Base-by-base conservation (phyloP, 2,329 filamentous ascomycete genomes). In the Diaporthe sp. region DNA sequence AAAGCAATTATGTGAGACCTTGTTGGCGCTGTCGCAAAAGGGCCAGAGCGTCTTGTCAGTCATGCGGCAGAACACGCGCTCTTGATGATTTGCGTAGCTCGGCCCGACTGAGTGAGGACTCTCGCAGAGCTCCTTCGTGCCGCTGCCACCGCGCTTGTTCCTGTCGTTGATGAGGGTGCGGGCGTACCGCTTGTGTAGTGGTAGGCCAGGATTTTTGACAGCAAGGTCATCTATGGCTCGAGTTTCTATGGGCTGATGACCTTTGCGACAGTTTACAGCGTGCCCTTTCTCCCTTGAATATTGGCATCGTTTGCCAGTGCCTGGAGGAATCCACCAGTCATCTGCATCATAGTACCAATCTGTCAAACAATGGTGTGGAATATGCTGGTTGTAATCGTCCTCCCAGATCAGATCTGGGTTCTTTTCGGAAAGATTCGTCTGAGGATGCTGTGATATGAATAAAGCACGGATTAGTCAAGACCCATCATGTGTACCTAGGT, bases 21-120 rank as follows among this genome's bases (percentile, higher is more conserved):
- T 55, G 3, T 30, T 47, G 9, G 10, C 19, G 22, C 42, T 30
- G 22, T 61, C 55, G n/a, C 69, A 71, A 6, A 60, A 61, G 35
- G 69, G 69, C 69, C 69, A 71, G 19, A 71, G 33, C 25, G 69
- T 61, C 22, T 61, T 71, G 30, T 71, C 54, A 9, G 69, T 61
- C 54, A 71, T 71, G 25, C 69, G 69, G 19, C 69, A 71, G 30
- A 60, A 61, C 6, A 10, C 17, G 25, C 69, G 69, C 54, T 71
- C 69, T 10, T 33, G 28, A 42, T 35, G 69, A 28, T 47, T 71
- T 8, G 54, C 54, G 28, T 71, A 71, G 52, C 69, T 60, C 15
- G 69, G 69, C 3, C 69, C 69, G 17, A 47, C 38, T 38, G 69
- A 71, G 54, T 71, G 69, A 22, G 52, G 33, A 25, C 10, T 12